Conservation (phyloP, 2,329 filamentous ascomycete genomes). For the Aspergillus luchuensis region DNA sequence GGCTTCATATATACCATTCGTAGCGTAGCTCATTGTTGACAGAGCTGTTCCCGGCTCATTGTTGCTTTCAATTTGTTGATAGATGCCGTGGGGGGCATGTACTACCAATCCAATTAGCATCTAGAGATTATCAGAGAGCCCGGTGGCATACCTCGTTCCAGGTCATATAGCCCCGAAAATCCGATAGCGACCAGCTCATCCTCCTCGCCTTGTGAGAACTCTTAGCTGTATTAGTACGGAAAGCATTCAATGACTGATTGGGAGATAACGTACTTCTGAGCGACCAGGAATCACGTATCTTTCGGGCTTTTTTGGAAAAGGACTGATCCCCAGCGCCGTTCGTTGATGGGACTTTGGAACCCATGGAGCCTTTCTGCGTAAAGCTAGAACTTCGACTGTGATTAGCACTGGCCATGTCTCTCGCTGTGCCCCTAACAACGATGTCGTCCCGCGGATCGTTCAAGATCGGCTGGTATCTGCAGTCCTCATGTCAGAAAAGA, state of each 20-base stretch:
- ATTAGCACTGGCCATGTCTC: slow-evolving; percentile 15
- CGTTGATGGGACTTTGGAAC: slow-evolving; percentile 17
- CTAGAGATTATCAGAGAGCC: not conserved
- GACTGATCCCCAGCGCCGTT: slow-evolving; percentile 22
- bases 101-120: slow-evolving; percentile 22
- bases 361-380: slow-evolving; percentile 18
- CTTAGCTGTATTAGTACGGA: slow-evolving; percentile 14
- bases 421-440: slow-evolving; percentile 21
- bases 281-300: slow-evolving; percentile 32
- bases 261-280: slow-evolving; percentile 25
- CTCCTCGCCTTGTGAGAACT: slow-evolving; percentile 31
- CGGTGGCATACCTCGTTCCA: slow-evolving; percentile 29
- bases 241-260: not conserved
- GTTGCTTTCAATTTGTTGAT: slow-evolving; percentile 19
- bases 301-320: slow-evolving; percentile 25
- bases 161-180: slow-evolving; percentile 32
- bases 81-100: slow-evolving; percentile 30
- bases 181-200: slow-evolving; percentile 34
- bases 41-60: slow-evolving; percentile 10
- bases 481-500: not conserved
- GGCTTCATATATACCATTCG: slow-evolving; percentile 17
- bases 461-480: slow-evolving; percentile 25
- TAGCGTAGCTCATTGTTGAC: slow-evolving; percentile 19
- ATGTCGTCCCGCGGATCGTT: slow-evolving; percentile 26
- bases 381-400: slow-evolving; percentile 26